phyloP scores from a whole-genome alignment of 2,329 filamentous ascomycete species.

The Venturia nashicola region DNA sequence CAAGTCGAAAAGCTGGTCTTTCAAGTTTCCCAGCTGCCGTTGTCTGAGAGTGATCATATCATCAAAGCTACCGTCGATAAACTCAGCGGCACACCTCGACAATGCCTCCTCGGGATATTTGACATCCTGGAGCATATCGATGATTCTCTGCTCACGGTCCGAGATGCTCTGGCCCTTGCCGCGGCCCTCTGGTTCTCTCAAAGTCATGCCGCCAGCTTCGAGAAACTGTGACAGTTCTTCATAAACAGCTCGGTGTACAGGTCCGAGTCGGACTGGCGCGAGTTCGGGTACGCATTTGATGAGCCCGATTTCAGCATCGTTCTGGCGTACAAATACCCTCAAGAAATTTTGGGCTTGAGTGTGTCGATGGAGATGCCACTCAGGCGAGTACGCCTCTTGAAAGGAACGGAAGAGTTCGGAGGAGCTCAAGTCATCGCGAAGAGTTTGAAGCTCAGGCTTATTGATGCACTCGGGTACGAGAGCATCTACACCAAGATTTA shows the following conservation, averaged over 20 bases:
- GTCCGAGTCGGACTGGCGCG: conserved; percentile 30
- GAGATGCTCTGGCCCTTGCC: not conserved
- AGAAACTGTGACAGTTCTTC: conserved; percentile 1
- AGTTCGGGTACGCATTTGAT: conserved; percentile 26
- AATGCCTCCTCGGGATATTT: not conserved
- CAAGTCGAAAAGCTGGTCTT: not conserved
- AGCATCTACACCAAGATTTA: conserved; percentile 40
- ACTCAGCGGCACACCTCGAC: not conserved
- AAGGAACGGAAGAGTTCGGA: conserved; percentile 46
- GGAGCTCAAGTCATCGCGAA: conserved; percentile 31
- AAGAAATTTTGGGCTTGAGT: conserved; percentile 43
- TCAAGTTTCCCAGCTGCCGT: not conserved
- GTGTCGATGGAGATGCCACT: conserved; percentile 41
- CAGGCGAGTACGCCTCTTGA: conserved; percentile 34
- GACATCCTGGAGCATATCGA: too few species aligned
- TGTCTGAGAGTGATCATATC: not conserved
- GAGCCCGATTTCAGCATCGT: conserved; percentile 15
- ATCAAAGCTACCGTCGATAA: not conserved
- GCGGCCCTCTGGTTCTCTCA: not conserved
- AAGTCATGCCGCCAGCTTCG: not conserved
- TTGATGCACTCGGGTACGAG: conserved; percentile 31
- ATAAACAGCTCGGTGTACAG: conserved; percentile 36
- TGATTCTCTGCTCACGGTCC: not conserved
- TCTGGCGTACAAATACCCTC: conserved; percentile 36
- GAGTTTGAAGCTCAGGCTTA: conserved; percentile 27